Conservation (phyloP, 495 filamentous ascomycete genomes). For the Paragyromitra xinjiangensis region DNA sequence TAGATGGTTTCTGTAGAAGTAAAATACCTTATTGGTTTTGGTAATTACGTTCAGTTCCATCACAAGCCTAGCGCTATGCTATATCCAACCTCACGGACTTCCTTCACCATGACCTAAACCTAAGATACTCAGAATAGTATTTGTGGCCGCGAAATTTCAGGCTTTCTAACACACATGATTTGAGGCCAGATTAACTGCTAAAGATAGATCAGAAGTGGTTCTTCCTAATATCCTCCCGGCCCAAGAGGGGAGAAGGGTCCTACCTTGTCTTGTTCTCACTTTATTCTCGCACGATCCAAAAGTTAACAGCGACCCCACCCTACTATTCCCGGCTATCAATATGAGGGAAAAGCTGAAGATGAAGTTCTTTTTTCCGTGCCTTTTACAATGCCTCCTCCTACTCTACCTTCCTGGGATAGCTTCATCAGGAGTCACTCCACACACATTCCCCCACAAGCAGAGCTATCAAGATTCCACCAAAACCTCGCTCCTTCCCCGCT, state of each 20-base stretch:
- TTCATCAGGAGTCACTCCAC: background rate
- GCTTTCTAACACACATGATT: background rate
- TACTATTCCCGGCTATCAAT: background rate
- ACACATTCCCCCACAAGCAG: background rate
- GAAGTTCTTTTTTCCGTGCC: background rate
- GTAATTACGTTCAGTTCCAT: constrained; percentile 3
- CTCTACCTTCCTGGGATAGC: background rate
- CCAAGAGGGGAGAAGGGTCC: background rate
- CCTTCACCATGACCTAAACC: background rate
- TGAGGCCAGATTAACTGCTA: background rate
- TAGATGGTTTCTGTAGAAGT: constrained; percentile 71
- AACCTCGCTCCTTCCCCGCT: background rate
- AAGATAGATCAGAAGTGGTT: background rate
- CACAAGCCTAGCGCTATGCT: background rate
- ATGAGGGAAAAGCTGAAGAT: background rate
- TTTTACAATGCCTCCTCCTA: constrained; percentile 8
- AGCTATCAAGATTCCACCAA: background rate
- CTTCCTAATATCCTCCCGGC: background rate
- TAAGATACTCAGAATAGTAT: background rate
- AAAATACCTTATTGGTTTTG: background rate
- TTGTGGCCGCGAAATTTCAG: background rate
- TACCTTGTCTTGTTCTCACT: background rate
- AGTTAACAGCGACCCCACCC: background rate
- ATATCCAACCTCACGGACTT: background rate
- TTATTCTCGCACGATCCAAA: background rate